These are phyloP conservation scores for Colletotrichum agaves DNA, from an alignment of 2,329 filamentous ascomycete species.

Conservation along the genomic window DNA sequence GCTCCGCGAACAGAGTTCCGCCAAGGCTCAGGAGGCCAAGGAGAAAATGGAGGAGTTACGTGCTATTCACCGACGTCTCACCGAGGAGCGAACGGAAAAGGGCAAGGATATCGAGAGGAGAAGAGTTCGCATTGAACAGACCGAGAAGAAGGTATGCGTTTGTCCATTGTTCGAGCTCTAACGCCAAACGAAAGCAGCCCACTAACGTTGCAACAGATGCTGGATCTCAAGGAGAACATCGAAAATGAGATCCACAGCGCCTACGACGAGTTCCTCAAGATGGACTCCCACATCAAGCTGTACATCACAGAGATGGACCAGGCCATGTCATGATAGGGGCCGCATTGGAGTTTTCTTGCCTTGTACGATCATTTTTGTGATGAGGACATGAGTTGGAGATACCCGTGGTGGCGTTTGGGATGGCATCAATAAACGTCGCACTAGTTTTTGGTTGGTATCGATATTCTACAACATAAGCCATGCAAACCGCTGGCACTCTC, in stretches of 20 bases:
- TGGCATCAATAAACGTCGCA: slow-evolving; percentile 13
- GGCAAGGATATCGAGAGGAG: slow-evolving; percentile 91
- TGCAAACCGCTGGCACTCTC: neutral
- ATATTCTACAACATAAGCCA: neutral
- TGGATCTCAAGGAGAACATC: slow-evolving; percentile 96
- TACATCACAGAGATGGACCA: slow-evolving; percentile 99
- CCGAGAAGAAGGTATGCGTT: slow-evolving; percentile 89
- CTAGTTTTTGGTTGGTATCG: neutral
- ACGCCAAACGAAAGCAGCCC: slow-evolving; percentile 29
- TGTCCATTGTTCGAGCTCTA: neutral
- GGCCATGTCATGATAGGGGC: slow-evolving; percentile 61
- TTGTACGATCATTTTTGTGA: slow-evolving; percentile 8
- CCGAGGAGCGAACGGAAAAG: slow-evolving; percentile 87
- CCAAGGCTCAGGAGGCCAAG: slow-evolving; percentile 84
- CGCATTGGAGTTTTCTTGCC: neutral
- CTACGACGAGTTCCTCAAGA: slow-evolving; percentile 94
- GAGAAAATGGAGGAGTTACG: slow-evolving; percentile 91
- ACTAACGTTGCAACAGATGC: slow-evolving; percentile 74
- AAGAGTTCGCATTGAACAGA: slow-evolving; percentile 95
- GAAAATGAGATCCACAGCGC: slow-evolving; percentile 92
- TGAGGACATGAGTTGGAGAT: slow-evolving; percentile 41
- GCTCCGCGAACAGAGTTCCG: slow-evolving; percentile 80
- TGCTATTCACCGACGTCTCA: slow-evolving; percentile 80
- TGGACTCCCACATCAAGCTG: slow-evolving; percentile 95
- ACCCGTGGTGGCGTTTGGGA: slow-evolving; percentile 55